phyloP scores from a whole-genome alignment of 2,329 filamentous ascomycete genomes.

The Lasiodiplodia sp. region DNA sequence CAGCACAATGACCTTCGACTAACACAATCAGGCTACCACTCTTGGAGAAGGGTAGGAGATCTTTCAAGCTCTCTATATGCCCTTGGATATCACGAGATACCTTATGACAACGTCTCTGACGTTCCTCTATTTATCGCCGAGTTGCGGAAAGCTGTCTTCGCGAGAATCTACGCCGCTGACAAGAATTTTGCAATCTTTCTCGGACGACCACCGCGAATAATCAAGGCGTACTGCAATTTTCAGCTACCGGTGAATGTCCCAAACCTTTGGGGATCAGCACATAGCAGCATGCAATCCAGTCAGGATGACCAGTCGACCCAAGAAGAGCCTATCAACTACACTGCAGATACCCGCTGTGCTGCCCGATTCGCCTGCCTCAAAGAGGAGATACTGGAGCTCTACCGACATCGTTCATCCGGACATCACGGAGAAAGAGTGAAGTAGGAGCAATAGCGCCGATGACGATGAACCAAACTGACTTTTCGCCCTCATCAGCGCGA shows the following conservation, averaged over 20 bases:
- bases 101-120: conserved; percentile 36
- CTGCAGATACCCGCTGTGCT: conserved; percentile 29
- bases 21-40: conserved; percentile 51
- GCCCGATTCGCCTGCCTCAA: conserved; percentile 30
- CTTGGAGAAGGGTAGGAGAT: conserved; percentile 57
- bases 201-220: conserved; percentile 57
- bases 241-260: conserved; percentile 28
- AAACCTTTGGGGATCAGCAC: neutral
- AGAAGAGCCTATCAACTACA: conserved; percentile 24
- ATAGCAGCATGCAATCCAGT: neutral
- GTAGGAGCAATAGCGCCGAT: conserved; percentile 17
- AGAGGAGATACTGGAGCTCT: conserved; percentile 30
- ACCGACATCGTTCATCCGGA: conserved; percentile 5
- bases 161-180: conserved; percentile 54
- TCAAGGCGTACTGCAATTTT: conserved; percentile 51
- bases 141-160: conserved; percentile 51
- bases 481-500: neutral
- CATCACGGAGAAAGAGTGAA: conserved; percentile 23
- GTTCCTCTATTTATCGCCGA: conserved; percentile 48
- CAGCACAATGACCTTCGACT: neutral
- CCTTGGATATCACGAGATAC: conserved; percentile 56
- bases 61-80: conserved; percentile 56
- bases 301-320: conserved; percentile 31
- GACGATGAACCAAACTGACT: conserved; percentile 23
- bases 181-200: conserved; percentile 59